Conservation (phyloP, 805 yeast species). For the Danielia reshetovae region DNA sequence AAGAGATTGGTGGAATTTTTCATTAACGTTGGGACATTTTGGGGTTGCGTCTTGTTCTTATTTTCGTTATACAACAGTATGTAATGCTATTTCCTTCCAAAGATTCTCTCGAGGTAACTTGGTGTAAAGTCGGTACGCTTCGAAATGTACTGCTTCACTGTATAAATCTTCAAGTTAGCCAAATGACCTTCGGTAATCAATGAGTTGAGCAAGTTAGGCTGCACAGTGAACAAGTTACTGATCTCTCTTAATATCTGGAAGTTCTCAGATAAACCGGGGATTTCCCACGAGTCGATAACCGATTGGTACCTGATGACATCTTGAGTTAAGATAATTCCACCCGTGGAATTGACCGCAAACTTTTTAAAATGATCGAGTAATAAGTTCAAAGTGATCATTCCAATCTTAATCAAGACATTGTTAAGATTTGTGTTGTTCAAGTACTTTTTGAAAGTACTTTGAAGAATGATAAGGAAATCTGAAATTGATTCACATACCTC, state of each 20-base stretch:
- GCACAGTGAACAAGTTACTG: slow-evolving; percentile 81
- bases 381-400: slow-evolving; percentile 52
- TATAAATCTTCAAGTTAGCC: slow-evolving; percentile 56
- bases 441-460: slow-evolving; percentile 35
- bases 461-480: slow-evolving; percentile 43
- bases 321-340: slow-evolving; percentile 77
- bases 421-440: slow-evolving; percentile 43
- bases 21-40: slow-evolving; percentile 1
- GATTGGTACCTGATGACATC: slow-evolving; percentile 78
- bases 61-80: slow-evolving; percentile 7
- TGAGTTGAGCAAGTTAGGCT: slow-evolving; percentile 72
- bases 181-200: slow-evolving; percentile 79
- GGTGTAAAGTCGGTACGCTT: slow-evolving; percentile 69
- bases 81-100: slow-evolving; percentile 27
- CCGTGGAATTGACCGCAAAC: slow-evolving; percentile 72
- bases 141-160: slow-evolving; percentile 62
- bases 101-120: slow-evolving; percentile 45
- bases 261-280: slow-evolving; percentile 55
- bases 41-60: slow-evolving; percentile 2
- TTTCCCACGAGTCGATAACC: slow-evolving; percentile 62
- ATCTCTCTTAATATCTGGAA: slow-evolving; percentile 75
- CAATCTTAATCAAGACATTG: slow-evolving; percentile 51
- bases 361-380: slow-evolving; percentile 71
- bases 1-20: not conserved
- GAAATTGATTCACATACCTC: slow-evolving; percentile 64